Evolutionary conservation across 2,329 filamentous ascomycete genomes (phyloP).

Genomic region (Nemania diffusa): DNA sequence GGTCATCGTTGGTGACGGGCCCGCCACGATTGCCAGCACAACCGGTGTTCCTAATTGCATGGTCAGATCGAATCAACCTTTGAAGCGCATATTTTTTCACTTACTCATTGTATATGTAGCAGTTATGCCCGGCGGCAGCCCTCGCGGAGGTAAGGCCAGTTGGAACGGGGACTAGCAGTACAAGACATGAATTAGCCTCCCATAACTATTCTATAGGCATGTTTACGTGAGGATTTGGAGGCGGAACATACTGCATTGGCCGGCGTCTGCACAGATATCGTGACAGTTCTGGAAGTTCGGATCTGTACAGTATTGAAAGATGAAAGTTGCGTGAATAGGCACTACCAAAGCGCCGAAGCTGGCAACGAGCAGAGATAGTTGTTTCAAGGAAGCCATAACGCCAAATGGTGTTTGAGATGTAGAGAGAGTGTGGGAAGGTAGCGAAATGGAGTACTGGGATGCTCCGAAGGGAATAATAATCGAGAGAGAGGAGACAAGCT

Average conservation of each 20-base stretch:
- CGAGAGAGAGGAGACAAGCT: no score
- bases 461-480: no score
- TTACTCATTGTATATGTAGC: conserved; percentile 15
- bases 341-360: not conserved
- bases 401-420: not conserved
- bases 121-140: conserved; percentile 8
- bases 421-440: not conserved
- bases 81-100: not conserved
- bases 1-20: conserved; percentile 6
- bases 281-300: conserved; percentile 9
- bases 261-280: conserved; percentile 5
- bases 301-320: conserved; percentile 14
- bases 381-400: not conserved
- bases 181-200: not conserved
- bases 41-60: not conserved
- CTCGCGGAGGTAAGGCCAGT: conserved; percentile 14
- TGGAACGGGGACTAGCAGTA: conserved; percentile 8
- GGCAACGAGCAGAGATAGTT: not conserved
- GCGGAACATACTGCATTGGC: conserved; percentile 10
- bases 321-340: conserved; percentile 4
- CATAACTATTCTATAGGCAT: not conserved
- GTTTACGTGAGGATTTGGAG: not conserved
- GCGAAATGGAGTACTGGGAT: not conserved
- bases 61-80: not conserved
- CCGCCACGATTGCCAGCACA: conserved; percentile 4